Base-by-base conservation (phyloP, 495 filamentous ascomycete genomes). In the Aspergillus indologenus region DNA sequence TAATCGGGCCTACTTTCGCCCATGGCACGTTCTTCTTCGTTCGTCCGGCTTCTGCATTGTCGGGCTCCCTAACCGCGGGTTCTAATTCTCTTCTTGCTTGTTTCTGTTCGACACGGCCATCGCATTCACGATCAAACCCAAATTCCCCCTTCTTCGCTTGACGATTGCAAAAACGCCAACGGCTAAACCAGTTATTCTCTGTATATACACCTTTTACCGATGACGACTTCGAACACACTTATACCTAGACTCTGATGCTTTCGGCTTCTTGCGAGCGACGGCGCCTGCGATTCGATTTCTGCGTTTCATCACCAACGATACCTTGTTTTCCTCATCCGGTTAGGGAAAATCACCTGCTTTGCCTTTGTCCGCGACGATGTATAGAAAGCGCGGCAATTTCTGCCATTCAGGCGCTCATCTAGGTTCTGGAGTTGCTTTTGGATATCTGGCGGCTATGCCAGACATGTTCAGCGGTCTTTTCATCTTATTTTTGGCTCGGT, bases 181-280 rank as follows among this genome's bases (percentile, higher is more conserved):
- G 68, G 63, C 69, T 70, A 67, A 64, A 66, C 52, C 64, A 64
- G 68, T 60, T 54, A 55, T 62, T 68, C 58, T 62, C 64, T 78
- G 73, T 78, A 78, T 63, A 78, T 76, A 76, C 67, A 63, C 63
- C 57, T 60, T 54, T 54, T 64, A 68, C 67, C 69, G 71, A 72
- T 76, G 64, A 74, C 67, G 72, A 75, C 69, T 52, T 64, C 50
- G 45, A 63, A 54, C 61, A 40, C 34, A 68, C 70, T 63, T 70
- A 63, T 63, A 70, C 69, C 68, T 75, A 75, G 70, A 77, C 71
- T 68, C 75, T 77, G 65, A 65, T 76, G 69, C 26, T 29, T n/a
- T 63, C 63, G 65, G 70, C 68, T 76, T 74, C 63, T 69, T 77
- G 75, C 73, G 73, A 78, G 75, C 75, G 73, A 75, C 73, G 73